Evolutionary conservation across 805 yeast species (phyloP), one percentile per base, ranked within the genome.

Genomic region (Nakazawaea laoshanensis): DNA sequence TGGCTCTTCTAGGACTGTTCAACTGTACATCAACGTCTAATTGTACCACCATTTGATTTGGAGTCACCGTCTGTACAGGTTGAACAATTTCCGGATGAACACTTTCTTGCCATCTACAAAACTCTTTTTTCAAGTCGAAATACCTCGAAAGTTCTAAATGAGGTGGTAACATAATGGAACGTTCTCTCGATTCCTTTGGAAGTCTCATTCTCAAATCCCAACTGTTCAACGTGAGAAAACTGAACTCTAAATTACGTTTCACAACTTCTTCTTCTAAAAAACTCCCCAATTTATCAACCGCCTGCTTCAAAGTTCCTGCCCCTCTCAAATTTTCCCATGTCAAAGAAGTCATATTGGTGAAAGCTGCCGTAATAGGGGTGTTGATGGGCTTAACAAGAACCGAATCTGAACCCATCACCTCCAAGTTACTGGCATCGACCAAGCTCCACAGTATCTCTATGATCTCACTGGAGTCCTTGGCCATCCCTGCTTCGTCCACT

Each of bases 131-230:
- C 40, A 87, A 57, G 53, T 85, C 95, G 55, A 84, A 86, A 16
- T 80, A 67, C 27, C 77, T 65, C 3, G 95, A 82, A 42, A 78
- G 77, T 50, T 78, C 84, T 38, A 88, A 57, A 50, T 79, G 84
- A 4, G 70, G 63, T 0, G 95, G 95, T 36, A 87, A 63, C 4
- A 65, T 68, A 37, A 81, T 76, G 8, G 73, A 68, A 49, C 80
- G 74, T 49, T 84, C 94, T 25, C 85, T 64, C 6, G 94, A 84
- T 51, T 86, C 94, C 30, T 94, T 67, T 9, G 82, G 80, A 22
- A 88, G 57, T 47, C 78, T 80, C 30, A 88, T 88, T 39, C 87
- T 67, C 30, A 87, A 59, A 46, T 78, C 78, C 78, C 80, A 76
- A 11, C 70, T 59, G 47, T 75, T 74, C 40, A 74, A 61, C 1